Evolutionary conservation across 73 alveolate species (phyloP).

Genomic region (Effrenium voratum): DNA sequence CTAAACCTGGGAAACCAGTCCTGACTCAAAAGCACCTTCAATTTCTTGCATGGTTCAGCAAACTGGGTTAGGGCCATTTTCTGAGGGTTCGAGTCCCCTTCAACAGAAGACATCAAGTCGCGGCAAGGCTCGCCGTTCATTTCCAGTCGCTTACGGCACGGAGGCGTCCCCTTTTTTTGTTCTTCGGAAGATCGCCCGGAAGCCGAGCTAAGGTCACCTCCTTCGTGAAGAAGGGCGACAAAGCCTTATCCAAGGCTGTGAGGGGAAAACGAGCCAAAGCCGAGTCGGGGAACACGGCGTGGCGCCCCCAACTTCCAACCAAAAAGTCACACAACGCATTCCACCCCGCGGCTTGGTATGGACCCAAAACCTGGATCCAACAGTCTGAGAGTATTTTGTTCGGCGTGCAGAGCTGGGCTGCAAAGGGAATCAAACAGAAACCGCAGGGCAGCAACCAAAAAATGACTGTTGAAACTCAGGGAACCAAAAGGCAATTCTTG

Average conservation of each 20-base stretch:
- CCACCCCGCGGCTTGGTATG: background rate
- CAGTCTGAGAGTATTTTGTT: background rate
- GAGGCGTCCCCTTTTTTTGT: too few relatives aligned
- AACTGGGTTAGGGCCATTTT: too few relatives aligned
- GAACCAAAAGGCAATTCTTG: too few relatives aligned
- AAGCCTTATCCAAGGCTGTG: conserved; percentile 47
- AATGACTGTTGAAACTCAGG: too few relatives aligned
- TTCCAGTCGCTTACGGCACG: too few relatives aligned
- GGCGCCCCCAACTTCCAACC: background rate
- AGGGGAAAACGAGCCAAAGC: background rate
- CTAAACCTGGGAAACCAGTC: too few relatives aligned
- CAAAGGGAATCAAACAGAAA: background rate
- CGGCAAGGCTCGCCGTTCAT: too few relatives aligned
- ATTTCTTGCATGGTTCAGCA: too few relatives aligned
- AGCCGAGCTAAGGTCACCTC: conserved; percentile 67
- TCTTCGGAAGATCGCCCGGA: background rate
- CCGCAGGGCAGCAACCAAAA: too few relatives aligned
- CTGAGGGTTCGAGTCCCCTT: too few relatives aligned
- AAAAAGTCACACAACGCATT: background rate
- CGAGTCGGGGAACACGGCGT: background rate
- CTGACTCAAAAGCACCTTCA: too few relatives aligned
- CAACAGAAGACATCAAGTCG: too few relatives aligned
- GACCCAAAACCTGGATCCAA: background rate
- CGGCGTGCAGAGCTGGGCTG: background rate
- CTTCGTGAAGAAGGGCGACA: conserved; percentile 82